These are phyloP conservation scores for Eucalyptus curtisii DNA, from an alignment of 345 rosid species.

Conservation along the genomic window DNA sequence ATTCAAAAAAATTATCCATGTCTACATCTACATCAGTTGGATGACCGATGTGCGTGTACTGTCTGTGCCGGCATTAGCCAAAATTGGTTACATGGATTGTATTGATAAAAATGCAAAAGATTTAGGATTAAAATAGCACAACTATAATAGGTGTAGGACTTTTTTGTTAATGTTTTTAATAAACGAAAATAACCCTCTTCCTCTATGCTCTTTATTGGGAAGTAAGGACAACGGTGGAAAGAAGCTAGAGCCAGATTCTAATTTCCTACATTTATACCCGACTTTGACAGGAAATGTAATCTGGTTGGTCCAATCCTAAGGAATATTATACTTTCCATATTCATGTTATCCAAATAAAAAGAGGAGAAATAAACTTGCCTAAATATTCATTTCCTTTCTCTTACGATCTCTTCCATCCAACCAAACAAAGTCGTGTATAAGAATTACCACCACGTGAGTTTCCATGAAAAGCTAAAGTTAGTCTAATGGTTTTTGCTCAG, in stretches of 20 bases:
- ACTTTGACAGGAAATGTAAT: background rate
- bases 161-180: no score
- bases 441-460: background rate
- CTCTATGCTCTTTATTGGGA: background rate
- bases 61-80: fast-evolving
- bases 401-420: background rate
- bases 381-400: background rate
- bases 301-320: background rate
- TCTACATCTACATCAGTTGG: no score
- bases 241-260: background rate
- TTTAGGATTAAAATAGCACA: no score
- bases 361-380: background rate
- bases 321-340: background rate
- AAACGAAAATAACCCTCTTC: background rate
- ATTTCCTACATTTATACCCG: background rate
- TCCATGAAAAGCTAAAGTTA: background rate
- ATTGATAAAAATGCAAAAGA: no score
- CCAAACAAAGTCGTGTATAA: background rate
- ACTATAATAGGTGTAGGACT: no score
- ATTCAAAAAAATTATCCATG: no score
- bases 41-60: fast-evolving
- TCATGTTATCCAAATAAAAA: background rate
- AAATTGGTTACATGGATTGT: no score
- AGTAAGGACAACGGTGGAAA: background rate
- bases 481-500: background rate